These are phyloP conservation scores for Crepidotus variabilis DNA, from an alignment of 768 basidiomycete genomes.

Conservation along the genomic window DNA sequence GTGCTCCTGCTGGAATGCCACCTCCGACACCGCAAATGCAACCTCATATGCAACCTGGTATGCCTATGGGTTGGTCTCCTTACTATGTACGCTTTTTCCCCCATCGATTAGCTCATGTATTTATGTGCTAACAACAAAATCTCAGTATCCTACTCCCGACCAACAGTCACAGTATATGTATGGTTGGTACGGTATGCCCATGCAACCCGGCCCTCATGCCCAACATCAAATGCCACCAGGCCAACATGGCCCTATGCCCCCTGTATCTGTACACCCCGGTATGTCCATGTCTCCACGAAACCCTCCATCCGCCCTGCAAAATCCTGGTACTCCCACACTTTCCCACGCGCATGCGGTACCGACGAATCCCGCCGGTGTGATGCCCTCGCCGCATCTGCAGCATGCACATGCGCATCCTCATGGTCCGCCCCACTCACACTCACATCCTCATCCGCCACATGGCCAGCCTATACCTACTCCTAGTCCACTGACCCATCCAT, in stretches of 20 bases:
- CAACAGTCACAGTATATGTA: conserved; percentile 44
- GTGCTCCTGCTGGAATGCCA: conserved; percentile 35
- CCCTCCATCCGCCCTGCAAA: conserved; percentile 47
- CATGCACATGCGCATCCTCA: conserved; percentile 32
- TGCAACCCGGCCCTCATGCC: conserved; percentile 26
- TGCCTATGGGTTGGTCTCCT: conserved; percentile 30
- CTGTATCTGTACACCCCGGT: conserved; percentile 42
- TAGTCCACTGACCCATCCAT: conserved; percentile 31
- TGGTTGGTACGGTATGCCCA: conserved; percentile 39
- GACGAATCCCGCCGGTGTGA: neutral
- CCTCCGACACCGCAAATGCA: conserved; percentile 35
- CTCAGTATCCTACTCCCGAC: conserved; percentile 34
- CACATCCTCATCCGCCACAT: conserved; percentile 11
- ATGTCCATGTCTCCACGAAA: conserved; percentile 73
- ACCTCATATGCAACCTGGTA: conserved; percentile 33
- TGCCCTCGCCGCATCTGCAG: neutral
- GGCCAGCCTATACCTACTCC: neutral
- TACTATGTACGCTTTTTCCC: conserved; percentile 48
- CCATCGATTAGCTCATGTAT: conserved; percentile 7
- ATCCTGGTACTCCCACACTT: conserved; percentile 67
- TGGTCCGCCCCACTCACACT: conserved; percentile 34
- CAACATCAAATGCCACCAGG: conserved; percentile 50
- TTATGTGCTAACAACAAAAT: neutral
- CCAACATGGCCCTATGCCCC: conserved; percentile 44
- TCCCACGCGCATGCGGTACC: conserved; percentile 49